These are phyloP conservation scores for Capronia epimyces DNA, from an alignment of 2,329 filamentous ascomycete genomes.

Conservation along the genomic window DNA sequence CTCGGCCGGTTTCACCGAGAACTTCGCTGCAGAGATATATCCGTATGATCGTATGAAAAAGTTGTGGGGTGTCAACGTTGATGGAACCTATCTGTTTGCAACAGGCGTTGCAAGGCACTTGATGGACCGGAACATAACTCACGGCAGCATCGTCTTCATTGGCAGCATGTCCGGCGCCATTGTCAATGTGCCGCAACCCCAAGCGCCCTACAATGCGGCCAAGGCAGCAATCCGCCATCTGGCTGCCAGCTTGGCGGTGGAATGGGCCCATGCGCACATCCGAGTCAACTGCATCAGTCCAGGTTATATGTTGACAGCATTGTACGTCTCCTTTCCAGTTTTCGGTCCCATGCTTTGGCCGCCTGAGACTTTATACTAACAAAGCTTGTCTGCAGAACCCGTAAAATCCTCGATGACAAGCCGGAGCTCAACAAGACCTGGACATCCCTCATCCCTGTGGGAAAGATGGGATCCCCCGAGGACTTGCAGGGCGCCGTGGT, in stretches of 20 bases:
- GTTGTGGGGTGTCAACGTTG: conserved; percentile 90
- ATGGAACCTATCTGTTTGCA: conserved; percentile 42
- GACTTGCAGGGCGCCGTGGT: conserved; percentile 87
- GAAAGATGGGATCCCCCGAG: conserved; percentile 86
- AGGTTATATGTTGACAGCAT: conserved; percentile 90
- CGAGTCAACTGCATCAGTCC: conserved; percentile 93
- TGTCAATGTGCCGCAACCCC: conserved; percentile 91
- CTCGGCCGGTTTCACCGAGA: conserved; percentile 94
- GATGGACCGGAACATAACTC: conserved; percentile 61
- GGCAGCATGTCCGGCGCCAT: conserved; percentile 92
- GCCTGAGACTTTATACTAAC: conserved; percentile 3
- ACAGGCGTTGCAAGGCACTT: conserved; percentile 57
- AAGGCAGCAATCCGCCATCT: conserved; percentile 90
- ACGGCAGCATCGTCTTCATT: conserved; percentile 87
- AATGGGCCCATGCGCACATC: conserved; percentile 84
- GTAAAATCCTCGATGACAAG: conserved; percentile 91
- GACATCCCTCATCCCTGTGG: conserved; percentile 85
- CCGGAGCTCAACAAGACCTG: conserved; percentile 84
- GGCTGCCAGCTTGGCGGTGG: conserved; percentile 79
- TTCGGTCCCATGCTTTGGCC: neutral
- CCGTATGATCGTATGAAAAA: conserved; percentile 86
- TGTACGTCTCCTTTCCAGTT: conserved; percentile 56
- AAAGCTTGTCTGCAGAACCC: conserved; percentile 54
- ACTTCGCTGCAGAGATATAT: conserved; percentile 87
- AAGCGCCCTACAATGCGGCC: conserved; percentile 85